phyloP scores from a whole-genome alignment of 345 rosid genomes.

The Pugionium cornutum region DNA sequence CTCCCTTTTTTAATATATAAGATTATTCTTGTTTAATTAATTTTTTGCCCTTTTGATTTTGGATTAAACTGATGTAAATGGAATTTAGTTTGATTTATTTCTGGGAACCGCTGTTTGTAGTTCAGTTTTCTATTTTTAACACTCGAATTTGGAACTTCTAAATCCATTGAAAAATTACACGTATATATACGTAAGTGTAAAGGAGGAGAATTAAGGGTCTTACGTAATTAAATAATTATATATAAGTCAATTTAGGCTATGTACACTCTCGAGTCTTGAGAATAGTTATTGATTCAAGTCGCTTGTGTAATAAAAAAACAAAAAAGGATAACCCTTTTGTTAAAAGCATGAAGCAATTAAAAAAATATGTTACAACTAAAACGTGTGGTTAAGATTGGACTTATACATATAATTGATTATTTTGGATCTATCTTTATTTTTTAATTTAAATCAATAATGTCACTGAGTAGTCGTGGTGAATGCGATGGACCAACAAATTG shows the following conservation, averaged over 20 bases:
- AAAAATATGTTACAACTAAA: slow-evolving; percentile 18
- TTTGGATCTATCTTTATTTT: slow-evolving; percentile 35
- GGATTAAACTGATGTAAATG: slow-evolving; percentile 26
- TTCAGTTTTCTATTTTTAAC: neutral
- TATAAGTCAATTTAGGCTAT: no score
- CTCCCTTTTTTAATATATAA: no score
- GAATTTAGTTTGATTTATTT: neutral
- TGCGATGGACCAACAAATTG: slow-evolving; percentile 37
- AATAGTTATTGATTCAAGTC: no score
- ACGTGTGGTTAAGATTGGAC: slow-evolving; percentile 37
- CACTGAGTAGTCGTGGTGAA: slow-evolving; percentile 37
- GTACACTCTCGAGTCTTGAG: no score
- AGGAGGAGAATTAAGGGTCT: neutral
- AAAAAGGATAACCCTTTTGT: no score
- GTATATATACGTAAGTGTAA: slow-evolving; percentile 18
- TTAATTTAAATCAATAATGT: slow-evolving; percentile 13
- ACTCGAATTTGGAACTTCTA: neutral
- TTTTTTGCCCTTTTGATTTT: slow-evolving; percentile 6
- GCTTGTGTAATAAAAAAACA: no score
- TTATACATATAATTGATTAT: slow-evolving; percentile 25
- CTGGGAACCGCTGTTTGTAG: neutral
- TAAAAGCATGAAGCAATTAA: no score
- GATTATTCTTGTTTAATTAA: neutral
- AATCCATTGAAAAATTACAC: slow-evolving; percentile 16
- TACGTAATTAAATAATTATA: no score